phyloP scores from a whole-genome alignment of 2,329 filamentous ascomycete species.

The Fusarium albosuccineum region DNA sequence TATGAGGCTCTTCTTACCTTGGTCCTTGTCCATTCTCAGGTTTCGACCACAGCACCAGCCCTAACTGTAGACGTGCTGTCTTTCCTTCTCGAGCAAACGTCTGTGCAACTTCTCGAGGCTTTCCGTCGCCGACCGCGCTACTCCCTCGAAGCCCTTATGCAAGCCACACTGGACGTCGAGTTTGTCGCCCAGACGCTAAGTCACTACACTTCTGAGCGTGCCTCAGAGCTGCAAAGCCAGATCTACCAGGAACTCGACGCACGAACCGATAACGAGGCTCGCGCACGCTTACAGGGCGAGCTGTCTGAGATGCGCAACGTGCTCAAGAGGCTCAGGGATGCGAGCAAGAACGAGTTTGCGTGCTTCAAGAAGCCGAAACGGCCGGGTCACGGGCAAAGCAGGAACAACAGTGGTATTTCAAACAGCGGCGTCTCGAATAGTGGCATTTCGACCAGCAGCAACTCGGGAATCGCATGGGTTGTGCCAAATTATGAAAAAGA shows the following conservation, averaged over 20 bases:
- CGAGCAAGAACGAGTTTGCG: slow-evolving; percentile 87
- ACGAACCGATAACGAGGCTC: slow-evolving; percentile 88
- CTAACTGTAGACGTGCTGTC: slow-evolving; percentile 87
- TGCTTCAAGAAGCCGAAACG: slow-evolving; percentile 79
- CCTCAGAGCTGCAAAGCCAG: slow-evolving; percentile 84
- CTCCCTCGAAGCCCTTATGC: slow-evolving; percentile 86
- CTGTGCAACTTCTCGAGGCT: slow-evolving; percentile 81
- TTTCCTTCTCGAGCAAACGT: slow-evolving; percentile 86
- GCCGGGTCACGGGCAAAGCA: slow-evolving; percentile 49
- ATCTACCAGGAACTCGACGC: slow-evolving; percentile 93
- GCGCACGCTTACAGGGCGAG: slow-evolving; percentile 84
- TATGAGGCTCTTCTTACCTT: slow-evolving; percentile 88
- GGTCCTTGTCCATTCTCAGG: slow-evolving; percentile 92
- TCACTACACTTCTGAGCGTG: slow-evolving; percentile 87
- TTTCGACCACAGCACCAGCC: slow-evolving; percentile 81
- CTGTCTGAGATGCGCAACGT: slow-evolving; percentile 89
- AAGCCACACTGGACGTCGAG: slow-evolving; percentile 96
- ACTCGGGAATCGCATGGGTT: neutral
- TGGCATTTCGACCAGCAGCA: neutral
- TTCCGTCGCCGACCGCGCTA: slow-evolving; percentile 79
- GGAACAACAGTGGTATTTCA: slow-evolving; percentile 52
- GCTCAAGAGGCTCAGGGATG: slow-evolving; percentile 85
- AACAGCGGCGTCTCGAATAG: slow-evolving; percentile 1
- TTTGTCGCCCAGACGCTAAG: slow-evolving; percentile 95
- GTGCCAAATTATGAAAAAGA: slow-evolving; percentile 11